Percentiles rank a stretch among this genome's conserved stretches.
Evolutionary conservation across 2,329 filamentous ascomycete genomes (phyloP).

Genomic region (Hirsutella minnesotensis): DNA sequence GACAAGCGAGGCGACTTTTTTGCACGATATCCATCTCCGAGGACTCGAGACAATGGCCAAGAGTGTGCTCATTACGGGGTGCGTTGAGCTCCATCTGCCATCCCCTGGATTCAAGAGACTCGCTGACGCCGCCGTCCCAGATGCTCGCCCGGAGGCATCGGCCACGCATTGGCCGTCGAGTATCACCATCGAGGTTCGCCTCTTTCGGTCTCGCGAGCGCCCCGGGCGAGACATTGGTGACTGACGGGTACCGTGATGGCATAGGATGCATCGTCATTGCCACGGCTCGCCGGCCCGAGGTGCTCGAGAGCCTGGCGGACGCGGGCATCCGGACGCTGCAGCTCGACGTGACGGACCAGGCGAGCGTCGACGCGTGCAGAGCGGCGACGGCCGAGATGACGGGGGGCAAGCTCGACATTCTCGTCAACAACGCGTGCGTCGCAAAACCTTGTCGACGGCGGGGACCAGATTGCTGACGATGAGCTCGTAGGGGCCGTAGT

Average conservation of each 20-base stretch:
- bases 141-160: slow-evolving; percentile 47
- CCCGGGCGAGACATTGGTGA: background rate
- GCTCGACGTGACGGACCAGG: slow-evolving; percentile 40
- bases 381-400: slow-evolving; percentile 34
- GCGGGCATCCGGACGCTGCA: slow-evolving; percentile 36
- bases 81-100: slow-evolving; percentile 4
- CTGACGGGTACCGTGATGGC: background rate
- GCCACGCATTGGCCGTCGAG: slow-evolving; percentile 39
- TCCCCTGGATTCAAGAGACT: background rate
- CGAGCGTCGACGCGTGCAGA: slow-evolving; percentile 37
- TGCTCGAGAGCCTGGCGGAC: slow-evolving; percentile 31
- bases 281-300: slow-evolving; percentile 37
- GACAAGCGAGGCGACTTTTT: no score
- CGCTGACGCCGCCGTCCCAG: slow-evolving; percentile 18
- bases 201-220: background rate
- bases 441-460: background rate
- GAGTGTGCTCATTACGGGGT: slow-evolving; percentile 40
- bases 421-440: slow-evolving; percentile 47
- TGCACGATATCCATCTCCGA: background rate
- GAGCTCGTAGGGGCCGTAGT: slow-evolving; percentile 30
- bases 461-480: background rate
- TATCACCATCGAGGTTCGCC: slow-evolving; percentile 37
- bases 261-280: slow-evolving; percentile 39
- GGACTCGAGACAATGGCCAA: slow-evolving; percentile 16
- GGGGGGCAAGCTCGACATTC: slow-evolving; percentile 41